Conservation (phyloP, 352 stramenopile species). For the Aphanomyces cochlioides region DNA sequence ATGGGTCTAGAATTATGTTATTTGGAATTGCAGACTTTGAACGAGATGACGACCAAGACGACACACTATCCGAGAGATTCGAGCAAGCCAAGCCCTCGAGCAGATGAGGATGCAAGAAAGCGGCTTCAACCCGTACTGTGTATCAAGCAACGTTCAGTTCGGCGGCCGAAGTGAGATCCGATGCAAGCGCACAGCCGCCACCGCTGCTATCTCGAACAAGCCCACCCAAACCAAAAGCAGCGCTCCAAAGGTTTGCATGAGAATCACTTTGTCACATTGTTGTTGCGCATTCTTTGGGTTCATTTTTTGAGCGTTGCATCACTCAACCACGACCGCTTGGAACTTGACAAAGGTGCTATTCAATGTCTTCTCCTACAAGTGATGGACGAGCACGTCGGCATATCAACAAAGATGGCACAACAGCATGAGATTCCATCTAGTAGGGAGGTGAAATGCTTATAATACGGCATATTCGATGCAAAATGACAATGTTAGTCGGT, state of each 20-base stretch:
- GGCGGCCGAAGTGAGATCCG: slow-evolving; percentile 13
- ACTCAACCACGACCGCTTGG: slow-evolving; percentile 31
- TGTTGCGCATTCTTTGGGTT: slow-evolving; percentile 76
- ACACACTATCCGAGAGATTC: slow-evolving; percentile 21
- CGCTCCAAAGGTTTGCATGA: not conserved
- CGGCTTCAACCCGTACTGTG: slow-evolving; percentile 28
- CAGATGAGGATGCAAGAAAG: slow-evolving; percentile 16
- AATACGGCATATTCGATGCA: slow-evolving; percentile 96
- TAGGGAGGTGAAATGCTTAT: slow-evolving; percentile 98
- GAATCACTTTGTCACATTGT: slow-evolving; percentile 67
- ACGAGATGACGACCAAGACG: slow-evolving; percentile 7
- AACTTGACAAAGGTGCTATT: slow-evolving; percentile 21
- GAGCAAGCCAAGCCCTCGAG: slow-evolving; percentile 26
- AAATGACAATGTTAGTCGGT: slow-evolving; percentile 92
- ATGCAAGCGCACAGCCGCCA: not conserved
- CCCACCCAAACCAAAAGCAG: not conserved
- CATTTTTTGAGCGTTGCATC: slow-evolving; percentile 85
- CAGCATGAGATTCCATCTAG: slow-evolving; percentile 9
- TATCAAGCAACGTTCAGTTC: slow-evolving; percentile 28
- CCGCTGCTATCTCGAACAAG: not conserved
- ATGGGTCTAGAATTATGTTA: too few species aligned
- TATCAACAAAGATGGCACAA: slow-evolving; percentile 10
- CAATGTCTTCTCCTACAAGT: slow-evolving; percentile 42
- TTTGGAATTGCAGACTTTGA: not conserved
- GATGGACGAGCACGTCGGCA: slow-evolving; percentile 84